Evolutionary conservation across 1,284 basidiomycete genomes (phyloP).

Genomic region (Neonothopanus nambi): DNA sequence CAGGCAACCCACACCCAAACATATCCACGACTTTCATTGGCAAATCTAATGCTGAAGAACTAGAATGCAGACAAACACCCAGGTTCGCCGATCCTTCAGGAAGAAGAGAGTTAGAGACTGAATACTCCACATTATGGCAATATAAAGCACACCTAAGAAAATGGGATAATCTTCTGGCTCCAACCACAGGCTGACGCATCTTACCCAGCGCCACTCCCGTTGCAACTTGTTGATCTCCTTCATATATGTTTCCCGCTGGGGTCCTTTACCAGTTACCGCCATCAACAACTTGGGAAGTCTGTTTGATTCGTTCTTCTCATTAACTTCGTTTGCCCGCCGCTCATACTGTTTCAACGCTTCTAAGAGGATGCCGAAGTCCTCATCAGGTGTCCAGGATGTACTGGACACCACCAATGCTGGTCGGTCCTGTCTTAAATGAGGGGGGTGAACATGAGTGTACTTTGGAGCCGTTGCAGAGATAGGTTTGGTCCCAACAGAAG

Average conservation of each 20-base stretch:
- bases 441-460: slow-evolving; percentile 38
- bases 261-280: slow-evolving; percentile 93
- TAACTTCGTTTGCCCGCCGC: slow-evolving; percentile 45
- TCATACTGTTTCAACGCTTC: slow-evolving; percentile 76
- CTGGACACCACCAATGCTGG: slow-evolving; percentile 90
- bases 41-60: slow-evolving; percentile 88
- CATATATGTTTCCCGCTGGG: slow-evolving; percentile 77
- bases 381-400: slow-evolving; percentile 98
- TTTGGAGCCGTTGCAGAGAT: slow-evolving; percentile 27
- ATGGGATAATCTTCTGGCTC: slow-evolving; percentile 87
- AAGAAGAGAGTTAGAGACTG: not conserved
- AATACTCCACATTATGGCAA: no score
- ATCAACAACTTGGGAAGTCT: slow-evolving; percentile 76
- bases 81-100: slow-evolving; percentile 85
- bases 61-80: slow-evolving; percentile 89
- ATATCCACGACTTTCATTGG: slow-evolving; percentile 99
- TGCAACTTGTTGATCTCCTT: slow-evolving; percentile 56
- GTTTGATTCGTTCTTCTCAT: slow-evolving; percentile 26
- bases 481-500: slow-evolving; percentile 3
- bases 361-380: slow-evolving; percentile 89
- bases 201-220: slow-evolving; percentile 77
- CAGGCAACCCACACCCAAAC: slow-evolving; percentile 95
- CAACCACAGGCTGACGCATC: slow-evolving; percentile 85
- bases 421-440: slow-evolving; percentile 62
- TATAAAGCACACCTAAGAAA: slow-evolving; percentile 62